Percentiles rank a stretch among this genome's conserved stretches.
Conservation (phyloP, 805 yeast species). For the Ogataea wickerhamii region DNA sequence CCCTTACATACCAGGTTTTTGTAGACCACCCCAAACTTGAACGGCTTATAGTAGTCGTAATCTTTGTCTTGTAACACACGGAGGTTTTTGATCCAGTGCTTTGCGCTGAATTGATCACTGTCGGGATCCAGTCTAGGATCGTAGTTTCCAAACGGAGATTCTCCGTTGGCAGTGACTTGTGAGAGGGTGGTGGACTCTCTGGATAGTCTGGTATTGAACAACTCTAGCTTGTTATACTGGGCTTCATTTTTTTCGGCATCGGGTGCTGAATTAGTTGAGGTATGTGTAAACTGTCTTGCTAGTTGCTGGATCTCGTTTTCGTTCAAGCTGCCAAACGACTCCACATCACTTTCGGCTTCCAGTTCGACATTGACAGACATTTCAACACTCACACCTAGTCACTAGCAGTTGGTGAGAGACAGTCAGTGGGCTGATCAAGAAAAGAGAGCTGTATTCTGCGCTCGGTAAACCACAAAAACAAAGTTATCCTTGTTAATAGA, state of each 20-base stretch:
- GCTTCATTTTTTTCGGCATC: neutral
- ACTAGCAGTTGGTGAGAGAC: no score
- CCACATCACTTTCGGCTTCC: slow-evolving; percentile 15
- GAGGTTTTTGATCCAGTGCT: slow-evolving; percentile 59
- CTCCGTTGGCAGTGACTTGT: slow-evolving; percentile 36
- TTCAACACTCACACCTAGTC: no score
- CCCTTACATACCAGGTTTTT: slow-evolving; percentile 54
- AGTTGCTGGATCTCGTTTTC: slow-evolving; percentile 34
- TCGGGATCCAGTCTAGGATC: slow-evolving; percentile 48
- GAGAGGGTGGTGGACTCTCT: slow-evolving; percentile 31
- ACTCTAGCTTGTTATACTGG: slow-evolving; percentile 5
- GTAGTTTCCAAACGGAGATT: slow-evolving; percentile 29
- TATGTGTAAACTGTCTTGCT: slow-evolving; percentile 33
- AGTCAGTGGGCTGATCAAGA: no score
- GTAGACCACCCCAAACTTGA: slow-evolving; percentile 53
- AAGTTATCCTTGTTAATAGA: no score
- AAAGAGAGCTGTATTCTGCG: no score
- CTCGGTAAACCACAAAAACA: no score
- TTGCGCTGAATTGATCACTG: slow-evolving; percentile 47
- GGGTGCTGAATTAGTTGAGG: slow-evolving; percentile 2
- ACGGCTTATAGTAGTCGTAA: slow-evolving; percentile 57
- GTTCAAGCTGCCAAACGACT: slow-evolving; percentile 33
- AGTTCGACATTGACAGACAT: slow-evolving; percentile 4
- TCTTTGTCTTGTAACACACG: slow-evolving; percentile 45
- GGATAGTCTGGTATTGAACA: slow-evolving; percentile 33